Conservation (phyloP, 2,329 filamentous ascomycete species). For the Neonectria sp. region DNA sequence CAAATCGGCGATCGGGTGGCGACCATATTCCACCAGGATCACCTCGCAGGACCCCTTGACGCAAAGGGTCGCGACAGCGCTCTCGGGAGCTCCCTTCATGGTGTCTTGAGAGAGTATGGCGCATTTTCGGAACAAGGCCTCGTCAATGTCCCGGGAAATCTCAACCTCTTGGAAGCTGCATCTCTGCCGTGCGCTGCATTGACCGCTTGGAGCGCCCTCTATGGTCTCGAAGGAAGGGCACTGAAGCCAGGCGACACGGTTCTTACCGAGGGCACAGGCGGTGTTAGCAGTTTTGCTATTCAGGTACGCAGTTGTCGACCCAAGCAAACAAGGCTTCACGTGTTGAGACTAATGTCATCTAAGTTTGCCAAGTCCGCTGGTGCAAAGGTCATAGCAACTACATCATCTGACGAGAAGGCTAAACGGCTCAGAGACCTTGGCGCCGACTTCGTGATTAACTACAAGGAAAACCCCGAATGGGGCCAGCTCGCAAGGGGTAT, state of each 20-base stretch:
- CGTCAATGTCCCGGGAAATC: conserved; percentile 60
- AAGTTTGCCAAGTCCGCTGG: conserved; percentile 52
- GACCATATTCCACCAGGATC: neutral
- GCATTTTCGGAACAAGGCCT: conserved; percentile 1
- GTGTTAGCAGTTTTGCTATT: conserved; percentile 65
- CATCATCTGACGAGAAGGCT: conserved; percentile 65
- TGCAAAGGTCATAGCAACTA: conserved; percentile 71
- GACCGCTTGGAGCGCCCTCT: conserved; percentile 36
- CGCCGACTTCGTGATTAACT: conserved; percentile 71
- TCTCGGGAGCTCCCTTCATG: conserved; percentile 5
- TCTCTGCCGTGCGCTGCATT: conserved; percentile 67
- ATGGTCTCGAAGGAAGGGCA: conserved; percentile 36
- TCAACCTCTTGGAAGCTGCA: conserved; percentile 64
- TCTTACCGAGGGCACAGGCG: conserved; percentile 68
- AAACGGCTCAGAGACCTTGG: conserved; percentile 66
- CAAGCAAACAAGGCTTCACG: too few species aligned
- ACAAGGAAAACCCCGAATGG: conserved; percentile 67
- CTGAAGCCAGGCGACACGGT: conserved; percentile 59
- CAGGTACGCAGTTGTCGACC: conserved; percentile 39
- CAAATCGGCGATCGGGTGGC: conserved; percentile 9
- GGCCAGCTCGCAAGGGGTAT: conserved; percentile 52
- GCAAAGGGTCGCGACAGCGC: neutral
- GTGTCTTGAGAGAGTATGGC: conserved; percentile 6
- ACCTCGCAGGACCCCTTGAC: neutral
- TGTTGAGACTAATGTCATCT: neutral